Evolutionary conservation across 2,329 filamentous ascomycete species (phyloP), one percentile per base, ranked within the genome.

Genomic region (Penicillium sp.): DNA sequence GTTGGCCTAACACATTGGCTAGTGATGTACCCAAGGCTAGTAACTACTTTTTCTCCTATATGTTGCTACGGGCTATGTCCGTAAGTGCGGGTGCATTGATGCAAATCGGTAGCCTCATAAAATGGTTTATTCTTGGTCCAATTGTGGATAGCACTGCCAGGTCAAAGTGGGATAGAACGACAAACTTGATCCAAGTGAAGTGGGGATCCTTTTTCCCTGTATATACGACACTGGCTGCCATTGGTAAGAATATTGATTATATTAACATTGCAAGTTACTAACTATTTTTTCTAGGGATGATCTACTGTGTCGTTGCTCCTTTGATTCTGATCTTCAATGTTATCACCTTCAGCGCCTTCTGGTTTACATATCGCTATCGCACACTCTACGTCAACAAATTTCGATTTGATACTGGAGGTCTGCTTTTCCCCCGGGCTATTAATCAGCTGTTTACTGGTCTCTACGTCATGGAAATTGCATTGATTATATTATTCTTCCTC

Each of bases 31-130:
- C 94, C 1, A 89, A 86, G 63, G 88, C 92, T 0, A 89, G 91
- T 64, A 96, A 97, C 70, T 99, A 97, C 74, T 99, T 97, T 79
- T 97, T 97, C 80, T 93, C 91, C 1, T 99, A 99, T 82, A 92
- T 99, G 86, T 88, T 97, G 69, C 86, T 99, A 8, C 94, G 97
- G 67, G 91, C 92, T 0, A 81, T 97, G 65, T 92, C 91, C 59
- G 92, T 91, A 58, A 96, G 92, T 71, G 93, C 93, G 1, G 92
- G 90, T 71, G 93, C 91, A 1, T 79, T 97, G 3, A 79, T 97
- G 13, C 94, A 97, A 67, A 83, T 96, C 23, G 86, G 84, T n/a
- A 84, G 86, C 3, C 81, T 99, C 3, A 68, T 92, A 42, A 80
- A 87, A 59, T 96, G 92, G 87, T 96, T 92, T 64, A 67, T 97